Base-by-base conservation (phyloP, 2,329 filamentous ascomycete genomes). In the Stemphylium lycopersici region DNA sequence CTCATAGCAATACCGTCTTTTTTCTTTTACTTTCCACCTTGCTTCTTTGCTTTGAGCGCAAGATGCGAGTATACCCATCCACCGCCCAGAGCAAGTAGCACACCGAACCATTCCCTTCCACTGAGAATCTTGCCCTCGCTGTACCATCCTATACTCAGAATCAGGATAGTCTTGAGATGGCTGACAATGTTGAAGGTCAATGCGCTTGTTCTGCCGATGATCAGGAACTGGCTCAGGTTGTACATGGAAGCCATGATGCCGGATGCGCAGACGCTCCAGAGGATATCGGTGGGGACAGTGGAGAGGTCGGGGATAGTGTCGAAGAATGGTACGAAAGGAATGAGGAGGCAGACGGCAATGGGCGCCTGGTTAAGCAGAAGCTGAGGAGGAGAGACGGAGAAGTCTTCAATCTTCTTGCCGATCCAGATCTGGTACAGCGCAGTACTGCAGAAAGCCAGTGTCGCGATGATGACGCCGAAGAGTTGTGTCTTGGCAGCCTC, bases 351-450 rank as follows among this genome's bases (percentile, higher is more conserved):
- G 22, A 79, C 78, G 4, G 76, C 76, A 47, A 79, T 77, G 12
- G 77, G 78, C 4, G 78, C 78, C 58, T 80, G 78, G 59, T 79
- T 80, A 43, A 79, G 67, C 5, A 80, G 69, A 12, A 80, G 68
- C 56, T 80, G 78, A 2, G 77, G 77, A 34, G 74, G 75, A 0
- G 76, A 76, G 11, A 79, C 78, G 32, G 66, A 68, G 52, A 80
- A 78, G 58, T 80, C 78, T 51, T 76, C 73, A 50, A 80, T 79
- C 65, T 79, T 79, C 73, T 79, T 79, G 58, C 77, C 78, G 52
- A 80, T 80, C 78, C 78, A 80, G 41, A 79, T 78, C 63, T 79
- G 77, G 56, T 80, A 80, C 41, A 80, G 75, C 1, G 77, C 78
- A 7, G 78, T 79, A 2, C 77, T 75, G 51, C 73, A 76, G 56